phyloP scores from a whole-genome alignment of 2,329 filamentous ascomycete species.

The Neofusicoccum sp. region DNA sequence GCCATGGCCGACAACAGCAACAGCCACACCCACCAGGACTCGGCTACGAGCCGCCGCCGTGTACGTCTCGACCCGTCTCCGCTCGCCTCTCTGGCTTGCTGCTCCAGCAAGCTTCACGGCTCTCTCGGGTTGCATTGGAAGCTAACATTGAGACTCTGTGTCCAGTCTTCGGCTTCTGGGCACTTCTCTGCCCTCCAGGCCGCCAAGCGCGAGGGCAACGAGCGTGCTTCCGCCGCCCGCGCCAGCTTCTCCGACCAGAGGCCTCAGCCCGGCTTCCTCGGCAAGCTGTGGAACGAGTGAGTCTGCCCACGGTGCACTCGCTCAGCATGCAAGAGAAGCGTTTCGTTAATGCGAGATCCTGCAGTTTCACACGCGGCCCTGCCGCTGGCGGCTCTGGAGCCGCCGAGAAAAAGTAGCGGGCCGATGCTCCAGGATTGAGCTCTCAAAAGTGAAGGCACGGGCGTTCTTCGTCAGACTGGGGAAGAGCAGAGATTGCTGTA shows the following conservation, averaged over 20 bases:
- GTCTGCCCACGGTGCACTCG: neutral
- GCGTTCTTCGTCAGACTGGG: neutral
- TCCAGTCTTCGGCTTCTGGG: conserved; percentile 12
- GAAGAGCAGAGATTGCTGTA: neutral
- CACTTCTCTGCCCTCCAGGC: conserved; percentile 13
- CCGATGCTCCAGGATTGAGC: neutral
- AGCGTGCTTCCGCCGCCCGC: neutral
- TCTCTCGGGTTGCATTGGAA: too few relatives aligned
- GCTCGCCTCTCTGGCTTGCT: too few relatives aligned
- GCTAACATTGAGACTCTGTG: neutral
- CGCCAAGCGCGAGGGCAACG: conserved; percentile 15
- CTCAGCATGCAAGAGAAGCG: neutral
- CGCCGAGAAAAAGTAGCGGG: neutral
- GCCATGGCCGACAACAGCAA: conserved; percentile 12
- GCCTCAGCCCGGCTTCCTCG: conserved; percentile 12
- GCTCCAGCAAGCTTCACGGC: too few relatives aligned
- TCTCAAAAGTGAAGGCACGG: too few relatives aligned
- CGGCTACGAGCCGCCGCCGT: conserved; percentile 1
- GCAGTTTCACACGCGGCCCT: conserved; percentile 10
- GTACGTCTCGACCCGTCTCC: neutral
- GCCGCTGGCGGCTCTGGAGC: neutral
- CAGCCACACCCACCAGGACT: neutral
- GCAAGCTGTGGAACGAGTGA: conserved; percentile 18
- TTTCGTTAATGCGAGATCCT: neutral
- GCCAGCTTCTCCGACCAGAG: conserved; percentile 18